Base-by-base conservation (phyloP, 768 basidiomycete species). In the Auricularia sp. region DNA sequence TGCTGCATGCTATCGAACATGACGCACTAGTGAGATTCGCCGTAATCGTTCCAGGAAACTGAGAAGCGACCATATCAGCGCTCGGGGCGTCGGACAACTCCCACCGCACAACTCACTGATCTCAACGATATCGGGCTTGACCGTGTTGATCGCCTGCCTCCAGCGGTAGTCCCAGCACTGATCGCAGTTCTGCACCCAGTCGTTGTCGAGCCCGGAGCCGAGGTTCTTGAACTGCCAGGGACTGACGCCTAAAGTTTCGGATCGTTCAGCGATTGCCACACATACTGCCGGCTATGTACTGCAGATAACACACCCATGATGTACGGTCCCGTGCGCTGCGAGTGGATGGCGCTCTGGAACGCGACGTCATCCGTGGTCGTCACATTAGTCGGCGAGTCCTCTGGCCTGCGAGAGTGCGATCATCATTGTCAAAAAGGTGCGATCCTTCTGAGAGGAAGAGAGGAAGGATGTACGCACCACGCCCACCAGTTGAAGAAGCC, bases 401-500 rank as follows among this genome's bases (percentile, higher is more conserved):
- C 63, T n/a, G 63, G 63, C 63, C 63, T 64, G 34, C 29, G 8
- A 21, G 8, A 7, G 16, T 36, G 34, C 36, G 21, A 33, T 47
- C n/a, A n/a, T n/a, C n/a, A n/a, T n/a, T n/a, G n/a, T n/a, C 42
- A 29, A 16, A 11, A 42, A 4, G 39, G 21, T 47, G 3, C n/a
- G 11, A 51, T 7, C 6, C 3, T 51, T 6, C 8, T 29, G 2
- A 29, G 18, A 66, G 63, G 47, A 18, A 21, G 72, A 76, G 21
- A 69, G 70, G 66, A 73, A 75, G 8, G 64, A 66, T 1, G 68
- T 73, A 53, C 70, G 51, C 42, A 73, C 71, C 73, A 75, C 4
- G 73, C 74, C 73, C 73, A 74, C 73, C 73, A 75, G 43, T 75
- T 74, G 67, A 75, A 74, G 61, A 75, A 75, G 23, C 73, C 74